Base-by-base conservation (phyloP, 305 asterid genomes). In the Fraxinus greggii region DNA sequence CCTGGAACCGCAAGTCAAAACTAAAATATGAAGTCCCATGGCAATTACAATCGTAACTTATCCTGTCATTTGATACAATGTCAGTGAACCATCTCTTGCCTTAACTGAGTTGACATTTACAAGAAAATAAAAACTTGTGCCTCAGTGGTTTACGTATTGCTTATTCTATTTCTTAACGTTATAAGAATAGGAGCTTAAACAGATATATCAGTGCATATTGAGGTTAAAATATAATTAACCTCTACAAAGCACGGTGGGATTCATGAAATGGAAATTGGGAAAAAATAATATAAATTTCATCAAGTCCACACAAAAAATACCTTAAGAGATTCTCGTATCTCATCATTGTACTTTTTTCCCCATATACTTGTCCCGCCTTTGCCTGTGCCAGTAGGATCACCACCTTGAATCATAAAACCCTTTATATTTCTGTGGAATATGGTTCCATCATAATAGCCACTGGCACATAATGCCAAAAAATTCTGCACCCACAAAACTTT, bases 391-490 rank as follows among this genome's bases (percentile, higher is more conserved):
- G 97, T 93, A 19, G 99, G 98, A 83, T 94, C 99, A 51, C 99
- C 99, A 76, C 97, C 99, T 91, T 95, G 99, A 86, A 95, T 93
- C 97, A 96, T 96, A 91, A 96, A 96, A 72, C 92, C 94, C 87
- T 96, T 93, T 24, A 96, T 96, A 80, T 96, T 96, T 86, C 99
- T 90, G 79, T 96, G 99, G 72, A 96, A 96, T 89, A 93, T 89
- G 87, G 98, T 96, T 59, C 95, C 97, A 83, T 96, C 99, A 31
- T 96, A 96, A 85, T 93, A 94, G 79, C 98, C 95, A 88, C 98
- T 94, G 26, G 98, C 97, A 79, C 93, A 92, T 15, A 93, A 86
- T 19, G 98, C 98, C 93, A 96, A 84, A 88, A 94, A 94, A 87
- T 94, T 94, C 98, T 96, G 97, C 85, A 88, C 12, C 75, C 12